Percentiles rank a stretch among this genome's conserved stretches.
These are phyloP conservation scores for Globisporangium acanthophoron DNA, from an alignment of 352 stramenopile species.

Conservation along the genomic window DNA sequence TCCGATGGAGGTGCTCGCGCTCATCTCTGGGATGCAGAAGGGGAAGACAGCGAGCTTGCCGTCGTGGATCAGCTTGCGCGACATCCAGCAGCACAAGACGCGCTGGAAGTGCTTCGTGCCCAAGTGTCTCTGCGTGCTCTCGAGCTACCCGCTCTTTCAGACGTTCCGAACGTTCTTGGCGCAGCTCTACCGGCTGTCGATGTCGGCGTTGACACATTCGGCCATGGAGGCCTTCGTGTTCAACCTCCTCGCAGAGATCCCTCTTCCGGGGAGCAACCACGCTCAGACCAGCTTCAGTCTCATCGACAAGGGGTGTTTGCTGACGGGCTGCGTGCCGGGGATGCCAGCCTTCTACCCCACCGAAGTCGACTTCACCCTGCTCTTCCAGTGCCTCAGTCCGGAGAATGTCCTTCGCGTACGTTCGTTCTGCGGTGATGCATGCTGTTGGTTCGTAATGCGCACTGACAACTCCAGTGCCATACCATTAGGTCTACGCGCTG, in stretches of 20 bases:
- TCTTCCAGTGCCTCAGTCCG: conserved; percentile 61
- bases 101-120: conserved; percentile 53
- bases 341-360: conserved; percentile 33
- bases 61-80: conserved; percentile 61
- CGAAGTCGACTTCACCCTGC: conserved; percentile 64
- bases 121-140: conserved; percentile 63
- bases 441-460: neutral
- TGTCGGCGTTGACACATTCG: conserved; percentile 13
- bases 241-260: conserved; percentile 45
- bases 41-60: conserved; percentile 39
- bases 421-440: neutral
- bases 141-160: conserved; percentile 46
- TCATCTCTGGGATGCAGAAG: conserved; percentile 45
- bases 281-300: conserved; percentile 38
- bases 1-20: conserved; percentile 49
- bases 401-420: conserved; percentile 65
- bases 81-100: conserved; percentile 56
- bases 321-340: conserved; percentile 21
- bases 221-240: conserved; percentile 48
- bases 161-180: conserved; percentile 40
- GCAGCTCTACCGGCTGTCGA: conserved; percentile 44
- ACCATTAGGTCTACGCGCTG: conserved; percentile 35
- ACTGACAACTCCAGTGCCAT: neutral
- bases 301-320: conserved; percentile 24
- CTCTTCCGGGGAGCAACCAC: conserved; percentile 21